Conservation (phyloP, 176 grass and related monocot genomes). For the Aegilops tauschii region DNA sequence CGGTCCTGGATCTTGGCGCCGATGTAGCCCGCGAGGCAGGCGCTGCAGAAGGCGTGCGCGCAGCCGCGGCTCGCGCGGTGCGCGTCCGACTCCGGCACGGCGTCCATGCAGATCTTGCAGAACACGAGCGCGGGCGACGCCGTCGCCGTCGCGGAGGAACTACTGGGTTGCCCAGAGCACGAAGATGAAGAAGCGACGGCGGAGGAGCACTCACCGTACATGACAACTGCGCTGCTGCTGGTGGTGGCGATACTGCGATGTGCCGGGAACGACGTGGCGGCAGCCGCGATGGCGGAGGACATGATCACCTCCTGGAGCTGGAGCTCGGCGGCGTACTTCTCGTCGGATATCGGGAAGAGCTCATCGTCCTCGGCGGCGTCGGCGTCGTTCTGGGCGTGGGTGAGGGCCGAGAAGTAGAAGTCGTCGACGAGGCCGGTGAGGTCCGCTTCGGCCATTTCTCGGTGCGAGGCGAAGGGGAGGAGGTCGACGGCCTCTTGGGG, state of each 20-base stretch:
- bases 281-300: conserved; percentile 10
- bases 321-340: conserved; percentile 63
- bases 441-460: conserved; percentile 22
- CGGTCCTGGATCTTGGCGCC: conserved; percentile 45
- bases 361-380: conserved; percentile 31
- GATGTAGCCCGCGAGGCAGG: conserved; percentile 48
- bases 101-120: conserved; percentile 81
- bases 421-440: conserved; percentile 46
- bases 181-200: not conserved
- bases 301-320: conserved; percentile 62
- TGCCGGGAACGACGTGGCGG: not conserved
- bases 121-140: not conserved
- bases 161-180: not conserved
- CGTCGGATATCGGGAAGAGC: conserved; percentile 63
- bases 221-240: not conserved
- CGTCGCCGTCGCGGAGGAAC: not conserved
- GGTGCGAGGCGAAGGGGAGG: not conserved
- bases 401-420: conserved; percentile 56
- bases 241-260: not conserved
- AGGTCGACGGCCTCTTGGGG: not conserved
- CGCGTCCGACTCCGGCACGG: not conserved
- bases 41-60: conserved; percentile 57
- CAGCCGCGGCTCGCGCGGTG: conserved; percentile 33
- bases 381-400: conserved; percentile 8
- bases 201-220: not conserved